Base-by-base conservation (phyloP, 225 moss, liverwort and hornwort species). In the Thuidium tamariscinum region DNA sequence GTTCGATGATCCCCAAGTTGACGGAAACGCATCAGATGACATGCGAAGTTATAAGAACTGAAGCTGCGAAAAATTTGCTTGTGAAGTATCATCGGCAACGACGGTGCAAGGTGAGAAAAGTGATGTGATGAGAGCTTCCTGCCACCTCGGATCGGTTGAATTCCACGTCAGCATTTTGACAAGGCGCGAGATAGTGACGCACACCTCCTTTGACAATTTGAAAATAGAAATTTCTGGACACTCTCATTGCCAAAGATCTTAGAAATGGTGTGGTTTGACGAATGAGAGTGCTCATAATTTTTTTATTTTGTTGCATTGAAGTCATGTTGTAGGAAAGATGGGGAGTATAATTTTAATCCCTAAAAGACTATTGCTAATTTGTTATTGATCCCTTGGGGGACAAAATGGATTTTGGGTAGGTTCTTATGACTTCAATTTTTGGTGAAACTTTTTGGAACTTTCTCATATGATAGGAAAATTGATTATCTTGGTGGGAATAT, bases 131-230 rank as follows among this genome's bases (percentile, higher is more conserved):
- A 2, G 3, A 26, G 12, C 21, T 27, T 16, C 12, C 30, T 75
- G n/a, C 83, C 90, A 88, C 69, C 39, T 86, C 80, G 49, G 63
- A 44, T 83, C 4, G 2, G 2, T 27, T 16, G 18, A 0, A 1
- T 23, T 23, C 63, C 86, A 86, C 63, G 76, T 86, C 88, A 91
- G 3, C 74, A 48, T 16, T 48, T n/a, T 83, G 90, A 73, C 83
- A 75, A 54, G 81, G 67, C 32, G 10, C 9, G 42, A 65, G 26
- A 44, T 7, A n/a, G 56, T 14, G 30, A 48, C 44, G 42, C 16
- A 1, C 9, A 5, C 22, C 8, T 32, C 61, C 20, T 79, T 60
- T 60, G 49, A 8, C 29, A 12, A 49, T 21, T 3, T 14, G n/a
- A n/a, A n/a, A 54, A 75, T 34, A 74, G 34, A 49, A 49, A 51